Base-by-base conservation (phyloP, 768 basidiomycete species). In the Suillus alpinus region DNA sequence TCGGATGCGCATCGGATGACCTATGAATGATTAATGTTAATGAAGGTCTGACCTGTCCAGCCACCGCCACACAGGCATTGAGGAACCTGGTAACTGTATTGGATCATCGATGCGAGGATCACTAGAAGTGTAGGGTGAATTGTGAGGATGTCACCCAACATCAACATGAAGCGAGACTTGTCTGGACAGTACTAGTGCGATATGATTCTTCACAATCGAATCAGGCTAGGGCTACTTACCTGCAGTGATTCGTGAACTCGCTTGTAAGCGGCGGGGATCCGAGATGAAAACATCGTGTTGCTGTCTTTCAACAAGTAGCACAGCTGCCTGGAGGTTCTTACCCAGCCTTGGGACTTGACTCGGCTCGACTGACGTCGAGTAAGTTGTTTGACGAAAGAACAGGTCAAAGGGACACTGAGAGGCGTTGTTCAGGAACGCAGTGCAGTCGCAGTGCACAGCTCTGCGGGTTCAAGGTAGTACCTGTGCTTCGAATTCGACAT, bases 271-370 rank as follows among this genome's bases (percentile, higher is more conserved):
- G 20, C 16, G 14, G 36, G 52, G 52, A 55, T 26, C 52, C 52
- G 52, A 55, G 9, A 55, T 55, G 52, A 55, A 55, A 55, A 55
- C 52, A 37, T 37, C 52, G 52, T 55, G 52, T 26, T 23, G 5
- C 16, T 55, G 52, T 14, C 13, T 26, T 51, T 32, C 49, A 32
- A n/a, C 32, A 13, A 36, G 34, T 26, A 9, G 52, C 36, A 55
- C 23, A 39, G 23, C 36, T 53, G 52, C 52, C 52, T 37, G 23
- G 8, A 39, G 29, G 36, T 26, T 37, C 36, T 55, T 55, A 37
- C 52, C 23, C 52, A 55, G 52, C 52, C 52, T 37, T 39, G 10
- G 31, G 29, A 55, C 23, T 23, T 6, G 14, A 37, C 23, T 26
- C 23, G 39, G 39, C 1, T 39, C 39, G 6, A 16, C 49, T 50